These are phyloP conservation scores for Bullera alba DNA, from an alignment of 768 basidiomycete species.

Conservation along the genomic window DNA sequence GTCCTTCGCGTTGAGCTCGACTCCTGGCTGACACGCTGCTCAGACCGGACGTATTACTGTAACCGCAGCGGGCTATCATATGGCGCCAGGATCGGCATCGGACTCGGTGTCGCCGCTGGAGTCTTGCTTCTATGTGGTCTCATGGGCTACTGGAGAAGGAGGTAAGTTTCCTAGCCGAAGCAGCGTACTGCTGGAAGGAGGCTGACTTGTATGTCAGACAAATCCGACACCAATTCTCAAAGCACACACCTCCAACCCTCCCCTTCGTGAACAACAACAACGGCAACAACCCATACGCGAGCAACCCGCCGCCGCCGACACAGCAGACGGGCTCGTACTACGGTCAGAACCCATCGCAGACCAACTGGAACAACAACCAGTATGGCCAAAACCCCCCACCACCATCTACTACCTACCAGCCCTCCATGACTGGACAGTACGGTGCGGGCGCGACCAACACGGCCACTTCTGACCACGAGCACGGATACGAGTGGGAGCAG, in stretches of 20 bases:
- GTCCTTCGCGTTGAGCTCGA: too few relatives aligned
- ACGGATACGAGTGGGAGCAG: constrained; percentile 43
- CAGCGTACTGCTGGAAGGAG: background rate
- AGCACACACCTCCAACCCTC: constrained; percentile 28
- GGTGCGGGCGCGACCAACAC: background rate
- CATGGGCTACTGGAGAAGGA: constrained; percentile 26
- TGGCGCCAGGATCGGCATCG: constrained; percentile 41
- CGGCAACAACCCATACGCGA: constrained; percentile 25
- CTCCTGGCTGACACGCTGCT: too few relatives aligned
- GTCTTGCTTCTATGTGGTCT: constrained; percentile 22
- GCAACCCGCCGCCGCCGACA: constrained; percentile 34
- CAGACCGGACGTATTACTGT: constrained; percentile 25
- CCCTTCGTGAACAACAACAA: constrained; percentile 20
- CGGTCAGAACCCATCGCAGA: background rate
- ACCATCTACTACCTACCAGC: constrained; percentile 37
- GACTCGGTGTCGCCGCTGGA: constrained; percentile 36
- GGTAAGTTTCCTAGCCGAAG: constrained; percentile 23
- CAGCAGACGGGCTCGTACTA: background rate
- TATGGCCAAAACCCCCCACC: constrained; percentile 25
- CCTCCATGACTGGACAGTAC: constrained; percentile 32
- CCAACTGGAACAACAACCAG: constrained; percentile 13
- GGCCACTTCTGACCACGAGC: constrained; percentile 21
- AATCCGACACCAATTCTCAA: constrained; percentile 24
- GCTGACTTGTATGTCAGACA: constrained; percentile 14
- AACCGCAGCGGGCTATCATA: constrained; percentile 24